Evolutionary conservation across 345 rosid species (phyloP).

Genomic region (Bruguiera parviflora): DNA sequence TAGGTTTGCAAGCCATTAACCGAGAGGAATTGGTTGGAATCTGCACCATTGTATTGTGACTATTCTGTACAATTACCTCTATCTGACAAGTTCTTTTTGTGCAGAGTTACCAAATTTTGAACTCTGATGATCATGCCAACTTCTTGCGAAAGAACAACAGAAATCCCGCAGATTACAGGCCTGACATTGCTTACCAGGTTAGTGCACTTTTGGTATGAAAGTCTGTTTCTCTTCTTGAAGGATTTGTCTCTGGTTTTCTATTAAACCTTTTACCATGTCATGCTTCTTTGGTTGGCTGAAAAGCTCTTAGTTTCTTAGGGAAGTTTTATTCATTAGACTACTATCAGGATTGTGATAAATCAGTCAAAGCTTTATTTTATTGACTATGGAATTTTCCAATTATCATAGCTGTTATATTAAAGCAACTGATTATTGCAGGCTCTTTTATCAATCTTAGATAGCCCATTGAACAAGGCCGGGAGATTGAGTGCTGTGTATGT

Average conservation of each 20-base stretch:
- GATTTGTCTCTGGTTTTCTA: not conserved
- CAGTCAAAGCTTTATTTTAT: no score
- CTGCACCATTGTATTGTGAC: not conserved
- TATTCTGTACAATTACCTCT: not conserved
- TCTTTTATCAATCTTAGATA: constrained; percentile 69
- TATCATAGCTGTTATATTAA: not conserved
- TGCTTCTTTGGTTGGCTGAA: no score
- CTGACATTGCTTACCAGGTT: constrained; percentile 86
- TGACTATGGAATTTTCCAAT: not conserved
- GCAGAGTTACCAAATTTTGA: constrained; percentile 79
- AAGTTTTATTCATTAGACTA: no score
- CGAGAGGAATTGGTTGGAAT: not conserved
- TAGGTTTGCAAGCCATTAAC: no score
- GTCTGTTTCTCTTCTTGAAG: not conserved
- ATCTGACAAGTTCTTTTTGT: constrained; percentile 12
- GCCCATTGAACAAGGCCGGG: constrained; percentile 86
- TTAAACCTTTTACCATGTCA: no score
- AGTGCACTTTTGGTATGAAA: not conserved
- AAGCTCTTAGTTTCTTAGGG: no score
- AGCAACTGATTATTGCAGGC: constrained; percentile 44
- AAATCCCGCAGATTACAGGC: constrained; percentile 78
- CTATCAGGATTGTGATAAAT: no score
- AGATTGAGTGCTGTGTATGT: constrained; percentile 73
- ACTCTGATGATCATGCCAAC: constrained; percentile 83
- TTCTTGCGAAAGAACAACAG: constrained; percentile 66